Evolutionary conservation across 805 yeast species (phyloP).

Genomic region (Saccharomycopsis vini): DNA sequence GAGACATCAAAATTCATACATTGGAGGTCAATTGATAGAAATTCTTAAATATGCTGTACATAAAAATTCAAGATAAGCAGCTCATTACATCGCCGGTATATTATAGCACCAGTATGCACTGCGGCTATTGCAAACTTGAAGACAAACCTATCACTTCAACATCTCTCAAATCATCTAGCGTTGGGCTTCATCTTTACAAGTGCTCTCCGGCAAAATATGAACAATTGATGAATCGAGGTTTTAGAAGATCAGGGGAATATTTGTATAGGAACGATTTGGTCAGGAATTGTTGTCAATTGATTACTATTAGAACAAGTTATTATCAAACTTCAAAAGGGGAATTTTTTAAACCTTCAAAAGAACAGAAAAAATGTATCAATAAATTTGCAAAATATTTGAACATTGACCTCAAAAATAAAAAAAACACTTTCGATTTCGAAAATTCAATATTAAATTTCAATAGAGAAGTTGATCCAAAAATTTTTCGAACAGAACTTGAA

Average conservation of each 20-base stretch:
- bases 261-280: conserved; percentile 59
- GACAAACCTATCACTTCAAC: conserved; percentile 1
- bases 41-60: no score
- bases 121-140: conserved; percentile 15
- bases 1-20: no score
- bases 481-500: conserved; percentile 40
- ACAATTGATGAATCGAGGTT: conserved; percentile 59
- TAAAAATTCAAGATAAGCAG: neutral
- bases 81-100: neutral
- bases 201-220: conserved; percentile 41
- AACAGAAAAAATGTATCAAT: conserved; percentile 56
- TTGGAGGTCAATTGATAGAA: no score
- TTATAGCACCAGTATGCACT: conserved; percentile 6
- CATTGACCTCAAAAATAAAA: conserved; percentile 18
- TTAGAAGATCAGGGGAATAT: conserved; percentile 68
- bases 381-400: conserved; percentile 40
- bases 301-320: conserved; percentile 59
- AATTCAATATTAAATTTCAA: conserved; percentile 8
- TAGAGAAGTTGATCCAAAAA: conserved; percentile 20
- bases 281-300: conserved; percentile 70
- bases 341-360: conserved; percentile 46
- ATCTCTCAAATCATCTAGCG: conserved; percentile 1
- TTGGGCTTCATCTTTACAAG: conserved; percentile 8
- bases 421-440: conserved; percentile 12
- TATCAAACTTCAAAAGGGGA: conserved; percentile 9